Evolutionary conservation across 106 monocot genomes (phyloP), one percentile per base, ranked within the genome.

Genomic region (Amphibolis antarctica): DNA sequence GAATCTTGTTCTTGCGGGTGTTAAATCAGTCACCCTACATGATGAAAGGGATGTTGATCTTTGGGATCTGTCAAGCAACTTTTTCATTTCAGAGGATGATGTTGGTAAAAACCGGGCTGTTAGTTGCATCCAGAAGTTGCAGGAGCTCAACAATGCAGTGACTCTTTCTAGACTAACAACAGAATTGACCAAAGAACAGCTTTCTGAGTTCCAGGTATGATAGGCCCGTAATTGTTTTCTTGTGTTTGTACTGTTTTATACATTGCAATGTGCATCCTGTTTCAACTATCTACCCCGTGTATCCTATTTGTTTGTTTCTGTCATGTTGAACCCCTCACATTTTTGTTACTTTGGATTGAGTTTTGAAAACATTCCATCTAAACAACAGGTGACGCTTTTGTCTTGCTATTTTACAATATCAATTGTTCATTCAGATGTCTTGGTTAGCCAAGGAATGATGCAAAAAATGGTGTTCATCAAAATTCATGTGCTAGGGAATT

Each of bases 121-220:
- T 74, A 77, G 89, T 50, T 89, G 94, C 70, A 69, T 78, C 13
- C 73, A 78, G 60, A 89, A 86, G 66, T 78, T 96, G 46, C 86
- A 84, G 53, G 86, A 96, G 74, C 89, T 96, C n/a, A 89, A 96
- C 48, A 89, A 76, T 80, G 82, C 80, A 15, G 94, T 96, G 27
- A 17, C 53, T 26, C 43, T 96, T 42, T 73, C 63, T 62, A 68
- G 82, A 52, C 23, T 84, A 3, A 84, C 78, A 11, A 74, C 68
- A 63, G 65, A 60, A 51, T 47, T 89, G 53, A 59, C 67, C 11
- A 76, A 76, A 46, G 79, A 86, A 45, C 65, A 84, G 9, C 86
- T 96, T 44, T 79, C 86, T 44, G 23, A 71, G 49, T 96, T 76
- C 53, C 89, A 96, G 89, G 96, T 89, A 42, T 58, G 53, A 14